phyloP scores from a whole-genome alignment of 257 asterid species.

The Solanum phureja region DNA sequence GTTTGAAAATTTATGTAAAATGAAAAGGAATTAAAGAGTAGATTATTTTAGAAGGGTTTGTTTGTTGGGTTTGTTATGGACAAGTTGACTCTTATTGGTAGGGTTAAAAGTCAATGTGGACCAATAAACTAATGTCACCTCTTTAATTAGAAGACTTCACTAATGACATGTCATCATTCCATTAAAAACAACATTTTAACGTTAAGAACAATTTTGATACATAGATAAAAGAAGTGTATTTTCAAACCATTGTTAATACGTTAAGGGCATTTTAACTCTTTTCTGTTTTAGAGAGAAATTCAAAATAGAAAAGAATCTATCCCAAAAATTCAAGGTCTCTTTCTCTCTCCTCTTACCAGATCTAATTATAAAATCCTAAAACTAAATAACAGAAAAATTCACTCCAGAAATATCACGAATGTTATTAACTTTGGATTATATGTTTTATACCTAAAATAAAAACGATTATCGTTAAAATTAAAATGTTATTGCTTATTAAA shows the following conservation, averaged over 20 bases:
- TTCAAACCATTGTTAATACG: background rate
- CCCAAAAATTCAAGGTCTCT: background rate
- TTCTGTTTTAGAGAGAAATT: background rate
- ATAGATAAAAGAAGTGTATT: background rate
- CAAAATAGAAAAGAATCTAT: too few relatives aligned
- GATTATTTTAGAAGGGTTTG: background rate
- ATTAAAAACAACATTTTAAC: too few relatives aligned
- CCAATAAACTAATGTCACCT: background rate
- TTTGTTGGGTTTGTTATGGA: background rate
- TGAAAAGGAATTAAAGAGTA: background rate
- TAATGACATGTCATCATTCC: background rate
- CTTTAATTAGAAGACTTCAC: background rate
- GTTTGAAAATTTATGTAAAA: background rate
- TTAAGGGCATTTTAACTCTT: background rate
- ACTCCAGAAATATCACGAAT: background rate
- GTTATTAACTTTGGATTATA: too few relatives aligned
- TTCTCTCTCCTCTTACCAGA: background rate
- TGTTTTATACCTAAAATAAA: background rate
- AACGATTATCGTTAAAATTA: too few relatives aligned
- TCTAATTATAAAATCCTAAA: too few relatives aligned
- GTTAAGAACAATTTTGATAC: background rate
- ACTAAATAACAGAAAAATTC: background rate
- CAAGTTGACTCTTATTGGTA: background rate
- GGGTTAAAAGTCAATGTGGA: background rate
- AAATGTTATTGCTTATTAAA: too few relatives aligned